Percentiles rank a stretch among this genome's conserved stretches.
Evolutionary conservation across 2,329 filamentous ascomycete genomes (phyloP).

Genomic region (Bipolaris oryzae): DNA sequence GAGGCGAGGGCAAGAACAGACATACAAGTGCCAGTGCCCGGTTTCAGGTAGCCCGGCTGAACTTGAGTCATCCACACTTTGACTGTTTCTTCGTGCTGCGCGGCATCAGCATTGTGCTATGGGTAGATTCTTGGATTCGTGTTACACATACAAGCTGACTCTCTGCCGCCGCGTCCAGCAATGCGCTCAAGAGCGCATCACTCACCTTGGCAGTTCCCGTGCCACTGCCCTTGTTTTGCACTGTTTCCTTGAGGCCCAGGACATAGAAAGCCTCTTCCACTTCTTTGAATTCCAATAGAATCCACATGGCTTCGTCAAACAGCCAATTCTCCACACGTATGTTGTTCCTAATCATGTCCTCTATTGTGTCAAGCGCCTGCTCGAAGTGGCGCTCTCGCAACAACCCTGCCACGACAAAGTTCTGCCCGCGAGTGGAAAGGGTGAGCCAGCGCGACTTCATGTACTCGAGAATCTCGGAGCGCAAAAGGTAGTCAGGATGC

Average conservation of each 20-base stretch:
- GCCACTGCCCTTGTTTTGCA: slow-evolving; percentile 7
- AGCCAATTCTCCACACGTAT: slow-evolving; percentile 72
- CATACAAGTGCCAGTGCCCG: slow-evolving; percentile 68
- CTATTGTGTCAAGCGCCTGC: slow-evolving; percentile 73
- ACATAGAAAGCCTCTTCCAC: slow-evolving; percentile 77
- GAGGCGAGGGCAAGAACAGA: slow-evolving; percentile 76
- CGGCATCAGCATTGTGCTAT: slow-evolving; percentile 12
- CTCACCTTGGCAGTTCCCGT: slow-evolving; percentile 50
- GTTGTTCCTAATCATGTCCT: slow-evolving; percentile 66
- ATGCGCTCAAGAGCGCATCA: slow-evolving; percentile 68
- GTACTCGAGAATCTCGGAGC: slow-evolving; percentile 71
- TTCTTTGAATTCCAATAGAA: slow-evolving; percentile 73
- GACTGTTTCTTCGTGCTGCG: slow-evolving; percentile 65
- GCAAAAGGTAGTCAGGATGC: slow-evolving; percentile 83
- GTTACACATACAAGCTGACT: slow-evolving; percentile 58
- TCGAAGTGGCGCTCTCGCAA: slow-evolving; percentile 85
- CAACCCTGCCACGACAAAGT: slow-evolving; percentile 73
- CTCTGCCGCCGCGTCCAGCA: slow-evolving; percentile 77
- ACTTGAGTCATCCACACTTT: slow-evolving; percentile 76
- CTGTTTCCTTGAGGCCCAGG: slow-evolving; percentile 55
- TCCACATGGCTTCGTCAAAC: slow-evolving; percentile 76
- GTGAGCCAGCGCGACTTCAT: slow-evolving; percentile 77
- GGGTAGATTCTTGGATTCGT: background rate
- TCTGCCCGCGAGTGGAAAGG: slow-evolving; percentile 65
- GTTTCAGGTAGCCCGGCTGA: slow-evolving; percentile 62